phyloP scores from a whole-genome alignment of 345 rosid genomes.

The Erysimum cheiranthoides region DNA sequence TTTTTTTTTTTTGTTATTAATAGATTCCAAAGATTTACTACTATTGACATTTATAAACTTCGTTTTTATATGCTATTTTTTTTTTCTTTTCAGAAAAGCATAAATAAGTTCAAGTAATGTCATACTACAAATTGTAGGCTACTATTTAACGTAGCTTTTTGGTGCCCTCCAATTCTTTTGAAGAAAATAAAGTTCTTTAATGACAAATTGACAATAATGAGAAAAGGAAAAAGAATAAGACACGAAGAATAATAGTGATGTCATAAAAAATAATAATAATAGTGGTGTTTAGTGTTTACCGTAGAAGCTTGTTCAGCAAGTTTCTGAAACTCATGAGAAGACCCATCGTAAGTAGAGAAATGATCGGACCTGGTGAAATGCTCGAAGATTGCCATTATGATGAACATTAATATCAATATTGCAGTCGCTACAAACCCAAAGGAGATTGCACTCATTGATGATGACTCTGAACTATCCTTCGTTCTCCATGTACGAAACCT shows the following conservation, averaged over 20 bases:
- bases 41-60: neutral
- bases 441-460: constrained; percentile 73
- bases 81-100: neutral
- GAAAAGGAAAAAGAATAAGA: neutral
- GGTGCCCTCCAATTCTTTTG: neutral
- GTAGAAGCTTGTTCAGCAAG: constrained; percentile 2
- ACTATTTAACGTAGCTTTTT: neutral
- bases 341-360: constrained; percentile 46
- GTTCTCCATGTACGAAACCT: constrained; percentile 56
- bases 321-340: constrained; percentile 8
- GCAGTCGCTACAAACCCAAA: constrained; percentile 89
- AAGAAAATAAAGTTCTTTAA: neutral
- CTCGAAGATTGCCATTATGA: constrained; percentile 84
- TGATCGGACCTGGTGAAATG: constrained; percentile 69
- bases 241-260: neutral
- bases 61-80: neutral
- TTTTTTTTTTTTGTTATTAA: no score
- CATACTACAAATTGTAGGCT: neutral
- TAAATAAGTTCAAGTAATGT: neutral
- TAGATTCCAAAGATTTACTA: no score
- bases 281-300: constrained; percentile 8
- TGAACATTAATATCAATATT: constrained; percentile 73
- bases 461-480: constrained; percentile 56
- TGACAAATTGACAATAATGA: neutral
- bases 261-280: neutral